Evolutionary conservation across 2,329 filamentous ascomycete species (phyloP).

Genomic region (Colletotrichum noveboracense): DNA sequence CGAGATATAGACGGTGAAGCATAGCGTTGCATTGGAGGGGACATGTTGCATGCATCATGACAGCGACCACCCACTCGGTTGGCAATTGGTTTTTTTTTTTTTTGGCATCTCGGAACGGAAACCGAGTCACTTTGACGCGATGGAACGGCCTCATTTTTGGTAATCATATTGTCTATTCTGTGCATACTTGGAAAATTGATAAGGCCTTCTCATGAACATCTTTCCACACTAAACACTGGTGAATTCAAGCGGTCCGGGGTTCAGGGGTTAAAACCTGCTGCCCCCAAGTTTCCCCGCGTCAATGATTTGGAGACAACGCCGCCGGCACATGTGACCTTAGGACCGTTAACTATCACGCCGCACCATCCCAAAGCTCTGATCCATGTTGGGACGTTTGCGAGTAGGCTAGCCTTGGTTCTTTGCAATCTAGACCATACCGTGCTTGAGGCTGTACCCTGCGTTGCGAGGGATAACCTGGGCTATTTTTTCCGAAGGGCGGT

Average conservation of each 20-base stretch:
- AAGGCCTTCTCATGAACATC: not conserved
- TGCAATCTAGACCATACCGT: not conserved
- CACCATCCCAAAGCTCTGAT: not conserved
- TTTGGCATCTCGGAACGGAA: not conserved
- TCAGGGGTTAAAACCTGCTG: rapidly evolving
- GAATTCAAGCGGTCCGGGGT: not conserved
- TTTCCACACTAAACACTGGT: not conserved
- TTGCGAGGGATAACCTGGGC: not conserved
- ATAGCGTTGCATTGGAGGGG: slow-evolving; percentile 15
- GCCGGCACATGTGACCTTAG: not conserved
- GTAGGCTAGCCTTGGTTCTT: not conserved
- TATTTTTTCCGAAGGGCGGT: not conserved
- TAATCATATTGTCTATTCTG: slow-evolving; percentile 19
- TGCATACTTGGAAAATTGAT: not conserved
- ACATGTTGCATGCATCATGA: slow-evolving; percentile 15
- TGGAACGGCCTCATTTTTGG: slow-evolving; percentile 13
- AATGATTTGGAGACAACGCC: not conserved
- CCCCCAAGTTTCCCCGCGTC: not conserved
- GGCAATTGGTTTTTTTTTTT: not conserved
- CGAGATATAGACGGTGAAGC: slow-evolving; percentile 1
- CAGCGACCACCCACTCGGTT: not conserved
- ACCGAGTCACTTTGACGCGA: not conserved
- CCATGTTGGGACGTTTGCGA: not conserved
- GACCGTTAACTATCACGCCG: not conserved
- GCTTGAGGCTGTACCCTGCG: not conserved